These are phyloP conservation scores for Coemansia sp. DNA, from an alignment of 192 early-diverging fungal genomes.

Conservation along the genomic window DNA sequence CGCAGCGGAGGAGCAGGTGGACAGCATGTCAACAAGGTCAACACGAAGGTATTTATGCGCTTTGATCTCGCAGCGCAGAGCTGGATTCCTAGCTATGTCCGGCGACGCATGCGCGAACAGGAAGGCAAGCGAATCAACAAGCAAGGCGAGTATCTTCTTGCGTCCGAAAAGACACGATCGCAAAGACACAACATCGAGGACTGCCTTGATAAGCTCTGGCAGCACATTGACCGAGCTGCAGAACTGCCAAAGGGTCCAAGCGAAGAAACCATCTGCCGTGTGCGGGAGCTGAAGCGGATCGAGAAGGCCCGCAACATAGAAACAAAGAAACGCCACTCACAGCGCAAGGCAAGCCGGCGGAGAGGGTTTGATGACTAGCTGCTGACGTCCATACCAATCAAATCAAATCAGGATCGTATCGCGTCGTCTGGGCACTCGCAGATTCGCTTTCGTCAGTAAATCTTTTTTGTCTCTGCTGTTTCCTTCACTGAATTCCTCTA, in stretches of 20 bases:
- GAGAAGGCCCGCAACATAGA: conserved; percentile 61
- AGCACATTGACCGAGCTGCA: conserved; percentile 59
- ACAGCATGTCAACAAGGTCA: conserved; percentile 94
- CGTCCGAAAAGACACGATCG: conserved; percentile 74
- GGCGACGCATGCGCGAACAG: conserved; percentile 57
- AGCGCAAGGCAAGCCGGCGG: conserved; percentile 65
- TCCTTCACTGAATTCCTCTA: no score
- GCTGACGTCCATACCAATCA: conserved; percentile 88
- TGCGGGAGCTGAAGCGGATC: conserved; percentile 59
- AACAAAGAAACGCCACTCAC: conserved; percentile 63
- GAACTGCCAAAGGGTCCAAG: conserved; percentile 67
- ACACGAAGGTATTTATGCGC: conserved; percentile 82
- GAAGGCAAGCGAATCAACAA: conserved; percentile 65
- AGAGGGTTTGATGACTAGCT: conserved; percentile 36
- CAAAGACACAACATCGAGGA: conserved; percentile 78
- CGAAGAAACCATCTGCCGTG: conserved; percentile 59
- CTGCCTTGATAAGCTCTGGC: conserved; percentile 70
- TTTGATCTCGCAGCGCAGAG: conserved; percentile 62
- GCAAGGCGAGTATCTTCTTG: conserved; percentile 68
- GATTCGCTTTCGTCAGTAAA: no score
- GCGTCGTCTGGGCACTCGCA: no score
- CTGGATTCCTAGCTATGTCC: conserved; percentile 77
- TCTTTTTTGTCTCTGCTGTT: no score
- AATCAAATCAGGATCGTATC: background rate
- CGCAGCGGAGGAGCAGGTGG: conserved; percentile 85